phyloP scores from a whole-genome alignment of 306 rosid species.

The Quercus aquifolioides region DNA sequence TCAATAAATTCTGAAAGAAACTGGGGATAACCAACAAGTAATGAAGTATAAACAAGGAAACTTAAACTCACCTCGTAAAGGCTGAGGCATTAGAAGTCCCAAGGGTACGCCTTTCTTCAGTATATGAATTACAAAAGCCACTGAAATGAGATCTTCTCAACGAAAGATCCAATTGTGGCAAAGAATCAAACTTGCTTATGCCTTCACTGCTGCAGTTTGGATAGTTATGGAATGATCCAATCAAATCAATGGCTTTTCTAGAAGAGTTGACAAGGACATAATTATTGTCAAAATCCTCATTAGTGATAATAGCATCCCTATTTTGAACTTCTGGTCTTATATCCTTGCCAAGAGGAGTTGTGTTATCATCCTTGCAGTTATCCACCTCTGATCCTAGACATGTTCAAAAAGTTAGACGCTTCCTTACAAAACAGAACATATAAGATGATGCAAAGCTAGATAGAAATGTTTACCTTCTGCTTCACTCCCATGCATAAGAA shows the following conservation, averaged over 20 bases:
- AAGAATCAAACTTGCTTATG: slow-evolving; percentile 43
- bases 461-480: slow-evolving; percentile 50
- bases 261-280: slow-evolving; percentile 46
- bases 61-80: slow-evolving; percentile 61
- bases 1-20: slow-evolving; percentile 3
- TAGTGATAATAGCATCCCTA: slow-evolving; percentile 32
- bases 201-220: slow-evolving; percentile 40
- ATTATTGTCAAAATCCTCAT: slow-evolving; percentile 58
- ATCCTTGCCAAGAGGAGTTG: slow-evolving; percentile 39
- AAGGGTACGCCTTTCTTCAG: slow-evolving; percentile 59
- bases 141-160: slow-evolving; percentile 62
- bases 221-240: slow-evolving; percentile 50
- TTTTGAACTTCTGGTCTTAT: slow-evolving; percentile 36
- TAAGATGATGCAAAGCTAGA: background rate
- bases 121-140: slow-evolving; percentile 44
- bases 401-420: slow-evolving; percentile 25
- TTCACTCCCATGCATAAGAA: slow-evolving; percentile 34
- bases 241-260: slow-evolving; percentile 64
- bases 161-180: slow-evolving; percentile 82
- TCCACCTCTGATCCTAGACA: slow-evolving; percentile 43
- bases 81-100: slow-evolving; percentile 82
- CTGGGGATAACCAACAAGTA: background rate
- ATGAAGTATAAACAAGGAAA: slow-evolving; percentile 4
- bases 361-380: slow-evolving; percentile 32
- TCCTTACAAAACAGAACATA: slow-evolving; percentile 13